Evolutionary conservation across 192 early-diverging fungal species (phyloP), one percentile per base, ranked within the genome.

Genomic region (Mortierella hygrophila): DNA sequence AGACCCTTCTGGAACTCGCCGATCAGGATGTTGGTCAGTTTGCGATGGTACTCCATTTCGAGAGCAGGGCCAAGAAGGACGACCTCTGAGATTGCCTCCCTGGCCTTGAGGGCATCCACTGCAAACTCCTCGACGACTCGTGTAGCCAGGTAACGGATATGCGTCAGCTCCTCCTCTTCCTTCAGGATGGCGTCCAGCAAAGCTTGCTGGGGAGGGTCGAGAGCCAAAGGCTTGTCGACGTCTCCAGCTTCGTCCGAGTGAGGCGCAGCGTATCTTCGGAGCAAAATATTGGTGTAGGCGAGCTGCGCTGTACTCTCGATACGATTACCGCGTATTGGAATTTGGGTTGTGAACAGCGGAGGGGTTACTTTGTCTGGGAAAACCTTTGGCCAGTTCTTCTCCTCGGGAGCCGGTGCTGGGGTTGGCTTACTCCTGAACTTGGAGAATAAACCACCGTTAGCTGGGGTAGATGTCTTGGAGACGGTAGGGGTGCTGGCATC

Each of bases 31-130:
- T 41, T 46, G 1, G 42, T 41, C 46, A 72, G 15, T 46, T 46
- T 72, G 21, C 71, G 71, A 15, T 46, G 26, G 44, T 49, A 41
- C 26, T 46, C 71, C 40, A n/a, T 8, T 23, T 72, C n/a, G n/a
- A 72, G 71, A 49, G 42, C 71, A 49, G 71, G 71, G 40, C 41
- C 71, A 9, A 72, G 44, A 26, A 41, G 44, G 23, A 72, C 71
- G 26, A 72, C 71, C 26, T 72, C 71, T 2, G 71, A 41, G 7
- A 72, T 23, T 11, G 71, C 16, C 26, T 41, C 71, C 71, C 18
- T 72, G 10, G 46, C n/a, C 21, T 72, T 72, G 3, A 72, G 71
- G 3, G 40, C 11, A 72, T 72, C 71, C 44, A 41, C 1, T 4
- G 44, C 44, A 41, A 72, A 46, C 42, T 41, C 71, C 44, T 46